Percentiles rank a stretch among this genome's conserved stretches.
Evolutionary conservation across 345 rosid genomes (phyloP).

Genomic region (Lumnitzera littorea): DNA sequence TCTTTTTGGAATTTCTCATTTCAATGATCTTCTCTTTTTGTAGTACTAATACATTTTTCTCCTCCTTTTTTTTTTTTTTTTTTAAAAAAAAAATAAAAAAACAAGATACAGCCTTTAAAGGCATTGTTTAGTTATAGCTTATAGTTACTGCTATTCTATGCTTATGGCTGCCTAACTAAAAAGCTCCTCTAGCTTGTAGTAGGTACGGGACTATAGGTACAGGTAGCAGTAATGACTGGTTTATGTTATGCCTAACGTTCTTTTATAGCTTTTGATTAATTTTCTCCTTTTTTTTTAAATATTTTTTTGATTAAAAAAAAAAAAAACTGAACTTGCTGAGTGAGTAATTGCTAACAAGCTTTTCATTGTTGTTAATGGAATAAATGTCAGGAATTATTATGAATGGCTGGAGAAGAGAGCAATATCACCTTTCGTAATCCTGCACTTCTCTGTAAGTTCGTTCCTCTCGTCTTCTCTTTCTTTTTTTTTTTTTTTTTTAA

Average conservation of each 20-base stretch:
- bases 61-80: slow-evolving; percentile 1
- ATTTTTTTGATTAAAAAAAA: neutral
- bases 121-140: neutral
- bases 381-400: slow-evolving; percentile 32
- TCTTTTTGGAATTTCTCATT: slow-evolving; percentile 8
- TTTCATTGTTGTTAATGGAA: slow-evolving; percentile 24
- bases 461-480: slow-evolving; percentile 11
- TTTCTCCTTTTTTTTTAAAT: neutral
- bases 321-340: no score
- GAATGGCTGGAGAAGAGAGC: slow-evolving; percentile 25
- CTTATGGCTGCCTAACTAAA: no score
- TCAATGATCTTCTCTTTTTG: slow-evolving; percentile 9
- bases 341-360: slow-evolving; percentile 1
- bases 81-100: no score
- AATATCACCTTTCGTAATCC: slow-evolving; percentile 14
- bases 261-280: no score
- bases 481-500: neutral
- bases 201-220: no score
- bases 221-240: no score
- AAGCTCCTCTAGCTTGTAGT: no score
- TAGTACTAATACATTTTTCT: slow-evolving; percentile 14
- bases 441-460: slow-evolving; percentile 25
- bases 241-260: no score
- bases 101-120: neutral
- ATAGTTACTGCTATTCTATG: no score